A percentile compares a stretch with the other conserved stretches of the same genome.
Conservation (phyloP, 2,329 filamentous ascomycete genomes). For the Bipolaris bicolor region DNA sequence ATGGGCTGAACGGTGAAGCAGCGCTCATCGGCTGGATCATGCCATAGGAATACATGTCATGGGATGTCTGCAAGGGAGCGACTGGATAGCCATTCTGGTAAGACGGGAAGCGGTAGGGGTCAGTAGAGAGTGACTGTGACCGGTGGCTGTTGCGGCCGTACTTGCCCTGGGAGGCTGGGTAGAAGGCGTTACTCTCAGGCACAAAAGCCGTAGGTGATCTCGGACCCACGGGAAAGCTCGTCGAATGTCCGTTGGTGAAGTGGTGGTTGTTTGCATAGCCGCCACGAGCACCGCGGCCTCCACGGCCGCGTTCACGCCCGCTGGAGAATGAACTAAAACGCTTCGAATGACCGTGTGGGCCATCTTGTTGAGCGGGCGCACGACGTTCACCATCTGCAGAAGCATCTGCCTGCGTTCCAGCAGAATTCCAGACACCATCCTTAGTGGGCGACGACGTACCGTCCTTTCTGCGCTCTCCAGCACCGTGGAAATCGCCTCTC, state of each 20-base stretch:
- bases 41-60: constrained; percentile 64
- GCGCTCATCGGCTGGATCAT: constrained; percentile 61
- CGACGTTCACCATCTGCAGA: constrained; percentile 41
- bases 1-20: constrained; percentile 64
- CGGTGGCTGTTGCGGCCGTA: constrained; percentile 60
- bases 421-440: constrained; percentile 37
- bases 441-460: constrained; percentile 41
- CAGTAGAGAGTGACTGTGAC: constrained; percentile 67
- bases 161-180: constrained; percentile 42
- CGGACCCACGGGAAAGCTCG: constrained; percentile 44
- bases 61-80: constrained; percentile 54
- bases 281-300: constrained; percentile 54
- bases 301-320: constrained; percentile 55
- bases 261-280: constrained; percentile 47
- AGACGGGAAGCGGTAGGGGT: constrained; percentile 54
- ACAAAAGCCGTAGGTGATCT: constrained; percentile 46
- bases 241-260: constrained; percentile 51
- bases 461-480: constrained; percentile 43
- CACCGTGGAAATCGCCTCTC: constrained; percentile 37
- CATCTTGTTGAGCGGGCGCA: constrained; percentile 36
- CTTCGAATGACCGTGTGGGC: constrained; percentile 37
- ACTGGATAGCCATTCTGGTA: constrained; percentile 48
- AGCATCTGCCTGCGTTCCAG: constrained; percentile 45
- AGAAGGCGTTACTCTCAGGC: constrained; percentile 45
- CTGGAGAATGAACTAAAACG: constrained; percentile 47